Evolutionary conservation across 352 stramenopile genomes (phyloP), one percentile per base, ranked within the genome.

Genomic region (Elongisporangium undulatum): DNA sequence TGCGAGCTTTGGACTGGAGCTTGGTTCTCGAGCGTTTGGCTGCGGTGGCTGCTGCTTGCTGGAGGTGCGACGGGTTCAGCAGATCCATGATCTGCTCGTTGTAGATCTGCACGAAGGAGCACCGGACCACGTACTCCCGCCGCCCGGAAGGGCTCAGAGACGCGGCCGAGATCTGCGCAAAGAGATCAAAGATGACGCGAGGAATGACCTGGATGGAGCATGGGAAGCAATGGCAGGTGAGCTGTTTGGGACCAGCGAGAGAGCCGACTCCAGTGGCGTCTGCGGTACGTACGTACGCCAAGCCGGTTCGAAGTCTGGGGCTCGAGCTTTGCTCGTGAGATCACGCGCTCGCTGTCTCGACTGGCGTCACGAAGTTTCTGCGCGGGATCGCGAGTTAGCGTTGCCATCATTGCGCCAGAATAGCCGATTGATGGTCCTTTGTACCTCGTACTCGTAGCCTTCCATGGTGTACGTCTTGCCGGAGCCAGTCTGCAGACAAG

Each of bases 21-120:
- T 20, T 64, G 29, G 29, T 13, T 41, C 29, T 41, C 29, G 29
- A 41, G 29, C 29, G 29, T 41, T 41, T 41, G 29, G 29, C 24
- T 34, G 24, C 24, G n/a, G n/a, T n/a, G n/a, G n/a, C 24, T 24
- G 12, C 10, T n/a, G 16, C 38, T 15, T 51, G 53, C n/a, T 38
- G 53, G 13, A 81, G 67, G 22, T 79, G 64, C 21, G 50, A 71
- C n/a, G 72, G 69, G 49, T 85, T 85, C 49, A 81, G 66, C 5
- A 85, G 50, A 54, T 87, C 73, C 24, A 85, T 54, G 19, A 96
- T 75, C 56, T 96, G 80, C 51, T 98, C 92, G 59, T 98, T 98
- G 76, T 96, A 97, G 59, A 97, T 90, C 67, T 97, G 89, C 20
- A 92, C 81, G 53, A 96, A 96, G 2, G 82, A 94, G 59, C 85